These are phyloP conservation scores for Asterionellopsis glacialis DNA, from an alignment of 108 stramenopile genomes.

Conservation along the genomic window DNA sequence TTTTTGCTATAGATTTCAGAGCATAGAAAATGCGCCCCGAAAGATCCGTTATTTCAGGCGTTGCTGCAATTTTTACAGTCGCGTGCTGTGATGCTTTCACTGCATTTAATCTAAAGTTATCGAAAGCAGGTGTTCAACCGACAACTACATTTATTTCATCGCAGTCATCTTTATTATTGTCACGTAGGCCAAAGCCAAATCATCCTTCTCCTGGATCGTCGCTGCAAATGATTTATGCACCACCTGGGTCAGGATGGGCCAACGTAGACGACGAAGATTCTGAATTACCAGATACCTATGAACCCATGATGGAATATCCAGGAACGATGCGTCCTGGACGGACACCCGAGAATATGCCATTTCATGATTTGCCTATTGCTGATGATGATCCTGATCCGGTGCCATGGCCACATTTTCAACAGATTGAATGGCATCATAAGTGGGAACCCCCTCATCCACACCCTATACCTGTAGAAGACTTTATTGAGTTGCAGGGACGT, in stretches of 20 bases:
- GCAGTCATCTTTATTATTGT: no score
- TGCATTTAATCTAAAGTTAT: no score
- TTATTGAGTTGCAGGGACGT: slow-evolving; percentile 73
- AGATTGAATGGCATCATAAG: slow-evolving; percentile 86
- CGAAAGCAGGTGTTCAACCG: no score
- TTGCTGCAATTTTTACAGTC: no score
- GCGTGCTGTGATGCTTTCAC: no score
- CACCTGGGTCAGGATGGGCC: slow-evolving; percentile 56
- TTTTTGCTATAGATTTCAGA: no score
- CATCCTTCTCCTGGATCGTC: background rate
- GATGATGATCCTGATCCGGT: slow-evolving; percentile 80
- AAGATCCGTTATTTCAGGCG: no score
- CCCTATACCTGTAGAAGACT: slow-evolving; percentile 76
- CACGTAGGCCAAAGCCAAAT: no score
- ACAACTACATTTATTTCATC: no score
- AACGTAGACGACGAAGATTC: slow-evolving; percentile 45
- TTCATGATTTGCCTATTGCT: slow-evolving; percentile 75
- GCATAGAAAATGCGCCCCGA: no score
- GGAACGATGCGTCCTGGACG: slow-evolving; percentile 88
- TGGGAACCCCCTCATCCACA: slow-evolving; percentile 84
- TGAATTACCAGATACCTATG: slow-evolving; percentile 64
- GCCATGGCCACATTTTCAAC: slow-evolving; percentile 90
- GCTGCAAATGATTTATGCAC: slow-evolving; percentile 19
- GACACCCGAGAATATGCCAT: slow-evolving; percentile 82
- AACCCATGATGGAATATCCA: slow-evolving; percentile 92